A percentile compares a stretch with the other conserved stretches of the same genome.
Conservation (phyloP, 2,329 filamentous ascomycete genomes). For the Exutisphaerella laricina region DNA sequence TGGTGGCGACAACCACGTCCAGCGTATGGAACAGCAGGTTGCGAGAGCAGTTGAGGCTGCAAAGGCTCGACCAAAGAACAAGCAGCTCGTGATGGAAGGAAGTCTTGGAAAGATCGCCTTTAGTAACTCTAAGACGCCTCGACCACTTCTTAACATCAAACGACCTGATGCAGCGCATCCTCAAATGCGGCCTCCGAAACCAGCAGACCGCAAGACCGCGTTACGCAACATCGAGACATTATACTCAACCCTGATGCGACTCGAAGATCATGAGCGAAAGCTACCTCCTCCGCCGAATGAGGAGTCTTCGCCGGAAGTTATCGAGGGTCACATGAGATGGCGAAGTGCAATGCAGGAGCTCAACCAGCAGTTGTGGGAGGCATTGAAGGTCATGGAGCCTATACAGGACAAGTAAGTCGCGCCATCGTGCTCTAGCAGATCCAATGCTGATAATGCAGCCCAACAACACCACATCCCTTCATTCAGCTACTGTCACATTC, state of each 20-base stretch:
- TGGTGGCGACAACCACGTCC: conserved; percentile 92
- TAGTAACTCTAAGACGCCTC: conserved; percentile 96
- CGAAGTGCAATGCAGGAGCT: conserved; percentile 63
- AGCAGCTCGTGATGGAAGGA: conserved; percentile 91
- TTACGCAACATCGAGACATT: conserved; percentile 83
- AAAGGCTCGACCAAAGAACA: conserved; percentile 96
- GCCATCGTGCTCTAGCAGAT: not conserved
- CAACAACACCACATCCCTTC: conserved; percentile 74
- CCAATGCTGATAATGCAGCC: conserved; percentile 42
- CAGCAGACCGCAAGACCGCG: conserved; percentile 73
- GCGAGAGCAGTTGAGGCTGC: conserved; percentile 95
- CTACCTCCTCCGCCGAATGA: conserved; percentile 65
- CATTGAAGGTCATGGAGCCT: conserved; percentile 88
- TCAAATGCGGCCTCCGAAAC: conserved; percentile 44
- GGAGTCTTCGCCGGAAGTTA: conserved; percentile 60
- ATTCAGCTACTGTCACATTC: conserved; percentile 90
- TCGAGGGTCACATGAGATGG: conserved; percentile 75
- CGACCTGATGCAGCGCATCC: conserved; percentile 66
- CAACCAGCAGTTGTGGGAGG: conserved; percentile 75
- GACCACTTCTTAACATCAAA: conserved; percentile 92
- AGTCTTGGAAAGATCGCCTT: conserved; percentile 98
- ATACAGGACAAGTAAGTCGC: conserved; percentile 54
- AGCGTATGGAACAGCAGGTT: conserved; percentile 98
- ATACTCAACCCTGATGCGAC: conserved; percentile 81
- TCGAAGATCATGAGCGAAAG: conserved; percentile 86